Evolutionary conservation across 495 filamentous ascomycete species (phyloP).

Genomic region (Aspergillus cavernicola): DNA sequence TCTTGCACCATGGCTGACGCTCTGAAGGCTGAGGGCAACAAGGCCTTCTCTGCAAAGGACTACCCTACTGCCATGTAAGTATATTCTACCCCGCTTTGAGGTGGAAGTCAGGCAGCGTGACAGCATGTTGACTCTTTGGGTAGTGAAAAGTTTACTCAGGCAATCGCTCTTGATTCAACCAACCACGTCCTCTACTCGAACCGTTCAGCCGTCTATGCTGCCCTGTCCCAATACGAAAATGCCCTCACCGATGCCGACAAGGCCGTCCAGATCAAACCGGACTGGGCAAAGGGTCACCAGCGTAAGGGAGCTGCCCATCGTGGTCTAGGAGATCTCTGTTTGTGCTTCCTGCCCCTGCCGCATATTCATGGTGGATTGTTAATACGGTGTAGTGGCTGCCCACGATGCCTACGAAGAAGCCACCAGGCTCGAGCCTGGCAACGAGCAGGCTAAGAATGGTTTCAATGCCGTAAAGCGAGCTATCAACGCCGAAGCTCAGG

Average conservation of each 20-base stretch:
- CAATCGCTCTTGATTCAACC: constrained; percentile 78
- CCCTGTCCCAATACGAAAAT: constrained; percentile 77
- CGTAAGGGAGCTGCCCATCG: constrained; percentile 90
- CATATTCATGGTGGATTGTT: constrained; percentile 3
- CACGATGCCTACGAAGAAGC: constrained; percentile 88
- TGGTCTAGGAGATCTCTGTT: constrained; percentile 77
- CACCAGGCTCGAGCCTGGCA: constrained; percentile 83
- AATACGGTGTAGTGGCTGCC: constrained; percentile 57
- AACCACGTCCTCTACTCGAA: constrained; percentile 99
- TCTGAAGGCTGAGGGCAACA: constrained; percentile 96
- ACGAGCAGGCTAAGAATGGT: constrained; percentile 88
- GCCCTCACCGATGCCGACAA: constrained; percentile 89
- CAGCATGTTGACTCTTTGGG: constrained; percentile 14
- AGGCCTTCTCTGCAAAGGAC: constrained; percentile 94
- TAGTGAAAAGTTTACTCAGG: constrained; percentile 90
- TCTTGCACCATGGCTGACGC: constrained; percentile 48
- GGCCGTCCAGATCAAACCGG: constrained; percentile 88
- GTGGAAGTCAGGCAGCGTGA: background rate
- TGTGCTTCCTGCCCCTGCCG: constrained; percentile 15
- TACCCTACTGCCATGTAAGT: constrained; percentile 92
- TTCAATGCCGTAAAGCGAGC: constrained; percentile 78
- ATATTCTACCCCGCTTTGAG: constrained; percentile 26
- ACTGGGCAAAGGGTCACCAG: constrained; percentile 95
- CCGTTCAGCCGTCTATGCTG: constrained; percentile 92
- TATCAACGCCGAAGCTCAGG: constrained; percentile 73